Conservation (phyloP, 441 rosid species). For the Francoa sonchifolia region DNA sequence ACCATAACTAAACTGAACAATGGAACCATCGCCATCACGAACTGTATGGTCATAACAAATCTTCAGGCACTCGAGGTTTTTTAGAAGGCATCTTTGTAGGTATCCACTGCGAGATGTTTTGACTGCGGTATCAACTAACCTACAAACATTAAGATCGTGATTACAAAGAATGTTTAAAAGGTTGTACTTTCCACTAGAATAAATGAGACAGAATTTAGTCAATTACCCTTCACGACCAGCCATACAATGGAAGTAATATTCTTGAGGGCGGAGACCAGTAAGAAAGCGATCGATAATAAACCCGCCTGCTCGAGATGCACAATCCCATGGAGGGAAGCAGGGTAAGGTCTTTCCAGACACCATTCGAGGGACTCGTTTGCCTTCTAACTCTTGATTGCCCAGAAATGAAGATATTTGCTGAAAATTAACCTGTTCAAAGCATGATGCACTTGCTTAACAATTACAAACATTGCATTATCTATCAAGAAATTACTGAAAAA, state of each 20-base stretch:
- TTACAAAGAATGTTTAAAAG: conserved; percentile 7
- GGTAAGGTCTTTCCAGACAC: conserved; percentile 99
- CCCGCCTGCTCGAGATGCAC: conserved; percentile 97
- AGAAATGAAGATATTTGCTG: conserved; percentile 95
- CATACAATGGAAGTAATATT: conserved; percentile 99
- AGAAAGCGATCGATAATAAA: conserved; percentile 92
- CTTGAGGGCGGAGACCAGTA: conserved; percentile 98
- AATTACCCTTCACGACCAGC: conserved; percentile 98
- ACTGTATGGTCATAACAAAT: conserved; percentile 86
- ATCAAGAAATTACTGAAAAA: no score
- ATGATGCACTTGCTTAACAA: conserved; percentile 8
- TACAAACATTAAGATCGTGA: conserved; percentile 22
- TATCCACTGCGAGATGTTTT: conserved; percentile 99
- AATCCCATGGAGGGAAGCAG: conserved; percentile 96
- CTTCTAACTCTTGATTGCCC: conserved; percentile 99
- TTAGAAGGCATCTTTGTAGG: conserved; percentile 94
- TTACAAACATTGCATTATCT: no score
- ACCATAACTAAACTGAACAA: conserved; percentile 88
- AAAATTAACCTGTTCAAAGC: conserved; percentile 74
- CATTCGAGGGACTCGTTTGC: conserved; percentile 97
- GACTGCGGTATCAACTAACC: conserved; percentile 98
- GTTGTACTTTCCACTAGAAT: not conserved
- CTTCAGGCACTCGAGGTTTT: conserved; percentile 92
- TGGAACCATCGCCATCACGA: conserved; percentile 94
- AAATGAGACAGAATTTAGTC: conserved; percentile 1